These are phyloP conservation scores for Reticulascus tulasneorum DNA, from an alignment of 2,329 filamentous ascomycete genomes.

Conservation along the genomic window DNA sequence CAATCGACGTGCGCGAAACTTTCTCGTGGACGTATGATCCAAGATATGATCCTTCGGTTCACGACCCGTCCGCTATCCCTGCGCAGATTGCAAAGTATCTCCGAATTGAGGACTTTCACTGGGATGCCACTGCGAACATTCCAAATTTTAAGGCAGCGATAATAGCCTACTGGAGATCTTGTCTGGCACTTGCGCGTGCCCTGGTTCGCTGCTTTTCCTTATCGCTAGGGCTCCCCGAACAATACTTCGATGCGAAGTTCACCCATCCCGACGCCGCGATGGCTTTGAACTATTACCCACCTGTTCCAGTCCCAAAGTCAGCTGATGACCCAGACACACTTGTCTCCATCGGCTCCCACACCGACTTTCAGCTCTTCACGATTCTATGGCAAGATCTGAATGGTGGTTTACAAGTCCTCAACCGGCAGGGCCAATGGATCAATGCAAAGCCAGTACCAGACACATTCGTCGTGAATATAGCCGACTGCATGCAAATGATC, in stretches of 20 bases:
- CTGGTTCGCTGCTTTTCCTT: slow-evolving; percentile 52
- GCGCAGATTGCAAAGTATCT: slow-evolving; percentile 37
- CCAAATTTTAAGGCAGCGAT: slow-evolving; percentile 44
- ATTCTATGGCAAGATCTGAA: slow-evolving; percentile 39
- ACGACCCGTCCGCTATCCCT: slow-evolving; percentile 36
- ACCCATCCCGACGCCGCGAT: slow-evolving; percentile 44
- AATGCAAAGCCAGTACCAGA: slow-evolving; percentile 33
- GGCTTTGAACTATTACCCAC: slow-evolving; percentile 37
- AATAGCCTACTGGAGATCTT: slow-evolving; percentile 42
- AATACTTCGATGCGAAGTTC: slow-evolving; percentile 51
- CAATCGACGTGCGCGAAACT: slow-evolving; percentile 46
- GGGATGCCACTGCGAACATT: slow-evolving; percentile 44
- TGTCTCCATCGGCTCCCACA: slow-evolving; percentile 46
- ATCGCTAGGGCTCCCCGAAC: slow-evolving; percentile 47
- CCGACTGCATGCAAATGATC: slow-evolving; percentile 46
- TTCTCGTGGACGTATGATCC: slow-evolving; percentile 51
- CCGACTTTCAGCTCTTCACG: slow-evolving; percentile 50
- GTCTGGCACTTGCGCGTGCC: slow-evolving; percentile 45
- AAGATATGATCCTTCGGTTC: slow-evolving; percentile 42
- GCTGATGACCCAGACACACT: slow-evolving; percentile 1
- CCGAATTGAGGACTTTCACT: slow-evolving; percentile 46
- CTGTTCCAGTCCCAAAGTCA: slow-evolving; percentile 10
- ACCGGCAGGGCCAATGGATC: slow-evolving; percentile 35
- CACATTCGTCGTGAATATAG: slow-evolving; percentile 49
- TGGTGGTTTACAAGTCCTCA: slow-evolving; percentile 40